Evolutionary conservation across 2,329 filamentous ascomycete species (phyloP).

Genomic region (Pestalotiopsis sp.): DNA sequence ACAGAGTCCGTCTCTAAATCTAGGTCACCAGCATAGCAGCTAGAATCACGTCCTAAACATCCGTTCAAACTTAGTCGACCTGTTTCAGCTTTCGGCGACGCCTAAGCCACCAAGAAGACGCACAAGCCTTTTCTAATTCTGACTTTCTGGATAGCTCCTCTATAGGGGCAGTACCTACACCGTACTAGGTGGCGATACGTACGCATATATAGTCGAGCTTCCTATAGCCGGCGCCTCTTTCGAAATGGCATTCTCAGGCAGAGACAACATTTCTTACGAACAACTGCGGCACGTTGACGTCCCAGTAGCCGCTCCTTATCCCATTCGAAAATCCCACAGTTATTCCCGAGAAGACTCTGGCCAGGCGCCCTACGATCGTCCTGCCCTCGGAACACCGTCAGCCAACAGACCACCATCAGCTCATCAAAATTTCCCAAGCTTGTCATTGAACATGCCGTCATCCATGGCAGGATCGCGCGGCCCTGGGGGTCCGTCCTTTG

Average conservation of each 20-base stretch:
- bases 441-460: no score
- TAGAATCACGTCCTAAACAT: not conserved
- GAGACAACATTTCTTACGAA: slow-evolving; percentile 6
- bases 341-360: not conserved
- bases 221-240: not conserved
- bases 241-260: not conserved
- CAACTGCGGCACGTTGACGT: slow-evolving; percentile 3
- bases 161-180: not conserved
- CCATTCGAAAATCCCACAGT: not conserved
- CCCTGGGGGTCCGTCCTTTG: not conserved
- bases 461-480: not conserved
- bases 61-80: slow-evolving; percentile 1
- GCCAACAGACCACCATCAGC: not conserved
- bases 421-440: not conserved
- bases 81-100: slow-evolving; percentile 8
- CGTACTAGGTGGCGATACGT: not conserved
- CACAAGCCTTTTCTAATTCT: slow-evolving; percentile 1
- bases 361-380: slow-evolving; percentile 2
- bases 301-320: not conserved
- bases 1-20: not conserved
- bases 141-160: slow-evolving; percentile 3
- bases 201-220: not conserved
- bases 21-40: not conserved
- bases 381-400: slow-evolving; percentile 1
- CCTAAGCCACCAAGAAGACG: not conserved